Percentiles rank a stretch among this genome's conserved stretches.
These are phyloP conservation scores for Colletotrichum neosansevieriae DNA, from an alignment of 2,329 filamentous ascomycete species.

Conservation along the genomic window DNA sequence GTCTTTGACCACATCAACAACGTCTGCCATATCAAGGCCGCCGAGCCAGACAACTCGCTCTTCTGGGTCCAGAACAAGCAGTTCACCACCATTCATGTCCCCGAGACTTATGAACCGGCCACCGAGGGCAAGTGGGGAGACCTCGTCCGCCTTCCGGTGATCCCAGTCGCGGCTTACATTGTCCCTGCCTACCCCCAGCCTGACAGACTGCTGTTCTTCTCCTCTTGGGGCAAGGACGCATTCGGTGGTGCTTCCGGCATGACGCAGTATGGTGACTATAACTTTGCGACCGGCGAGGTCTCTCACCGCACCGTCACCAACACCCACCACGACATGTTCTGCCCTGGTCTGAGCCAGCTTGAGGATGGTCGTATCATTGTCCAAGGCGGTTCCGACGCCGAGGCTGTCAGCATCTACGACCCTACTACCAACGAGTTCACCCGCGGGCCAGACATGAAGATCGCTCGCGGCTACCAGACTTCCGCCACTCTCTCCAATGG, in stretches of 20 bases:
- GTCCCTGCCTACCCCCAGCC: conserved; percentile 44
- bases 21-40: conserved; percentile 42
- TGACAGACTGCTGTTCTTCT: conserved; percentile 44
- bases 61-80: conserved; percentile 41
- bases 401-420: conserved; percentile 62
- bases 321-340: conserved; percentile 68
- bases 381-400: conserved; percentile 64
- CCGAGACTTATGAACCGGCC: conserved; percentile 37
- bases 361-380: conserved; percentile 63
- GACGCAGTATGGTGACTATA: conserved; percentile 44
- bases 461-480: conserved; percentile 65
- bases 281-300: conserved; percentile 45
- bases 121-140: conserved; percentile 45
- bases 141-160: conserved; percentile 44
- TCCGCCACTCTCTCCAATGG: conserved; percentile 64
- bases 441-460: conserved; percentile 55
- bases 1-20: conserved; percentile 43
- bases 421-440: conserved; percentile 53
- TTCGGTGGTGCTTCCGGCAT: conserved; percentile 42
- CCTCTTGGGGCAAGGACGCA: conserved; percentile 44
- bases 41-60: conserved; percentile 32
- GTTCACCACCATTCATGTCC: conserved; percentile 44
- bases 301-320: conserved; percentile 50
- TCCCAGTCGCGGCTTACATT: conserved; percentile 47
- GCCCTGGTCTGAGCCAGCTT: conserved; percentile 65